These are phyloP conservation scores for Thoreauomyces humboldtii DNA, from an alignment of 192 early-diverging fungal species.

Conservation along the genomic window DNA sequence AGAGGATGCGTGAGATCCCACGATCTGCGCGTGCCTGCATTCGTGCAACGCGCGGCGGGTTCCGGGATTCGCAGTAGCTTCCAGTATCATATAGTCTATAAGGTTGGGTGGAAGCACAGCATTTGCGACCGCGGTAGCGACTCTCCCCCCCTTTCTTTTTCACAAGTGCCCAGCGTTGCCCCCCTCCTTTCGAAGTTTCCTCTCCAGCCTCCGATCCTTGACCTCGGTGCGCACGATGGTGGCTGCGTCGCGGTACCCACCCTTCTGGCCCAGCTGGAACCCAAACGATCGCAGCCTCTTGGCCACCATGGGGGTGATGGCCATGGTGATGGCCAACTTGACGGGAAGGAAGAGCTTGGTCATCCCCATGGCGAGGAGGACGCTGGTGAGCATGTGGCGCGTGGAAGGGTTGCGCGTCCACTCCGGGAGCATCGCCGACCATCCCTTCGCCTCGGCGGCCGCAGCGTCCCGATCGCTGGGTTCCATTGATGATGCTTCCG, in stretches of 20 bases:
- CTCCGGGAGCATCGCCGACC: constrained; percentile 31
- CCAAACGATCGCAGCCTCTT: constrained; percentile 38
- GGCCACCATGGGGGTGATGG: constrained; percentile 41
- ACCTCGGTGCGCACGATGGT: constrained; percentile 21
- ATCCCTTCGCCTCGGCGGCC: constrained; percentile 7
- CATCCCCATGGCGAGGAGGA: constrained; percentile 53
- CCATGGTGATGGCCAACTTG: constrained; percentile 43
- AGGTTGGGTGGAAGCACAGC: too few relatives aligned
- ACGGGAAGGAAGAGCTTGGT: constrained; percentile 54
- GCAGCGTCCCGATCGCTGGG: not conserved
- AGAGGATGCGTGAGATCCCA: too few relatives aligned
- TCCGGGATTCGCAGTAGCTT: too few relatives aligned
- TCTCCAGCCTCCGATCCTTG: too few relatives aligned
- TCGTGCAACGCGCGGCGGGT: too few relatives aligned
- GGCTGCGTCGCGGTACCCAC: constrained; percentile 35
- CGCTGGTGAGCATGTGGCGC: constrained; percentile 33
- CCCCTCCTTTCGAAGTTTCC: too few relatives aligned
- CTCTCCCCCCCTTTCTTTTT: too few relatives aligned
- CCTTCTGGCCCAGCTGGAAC: constrained; percentile 39
- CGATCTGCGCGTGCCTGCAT: too few relatives aligned
- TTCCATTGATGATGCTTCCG: not conserved
- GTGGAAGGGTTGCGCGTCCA: constrained; percentile 32
- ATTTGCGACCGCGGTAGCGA: too few relatives aligned
- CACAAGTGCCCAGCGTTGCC: too few relatives aligned
- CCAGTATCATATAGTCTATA: too few relatives aligned